Percentiles rank a stretch among this genome's conserved stretches.
phyloP scores from a whole-genome alignment of 768 basidiomycete species.

The Epithele typhae region DNA sequence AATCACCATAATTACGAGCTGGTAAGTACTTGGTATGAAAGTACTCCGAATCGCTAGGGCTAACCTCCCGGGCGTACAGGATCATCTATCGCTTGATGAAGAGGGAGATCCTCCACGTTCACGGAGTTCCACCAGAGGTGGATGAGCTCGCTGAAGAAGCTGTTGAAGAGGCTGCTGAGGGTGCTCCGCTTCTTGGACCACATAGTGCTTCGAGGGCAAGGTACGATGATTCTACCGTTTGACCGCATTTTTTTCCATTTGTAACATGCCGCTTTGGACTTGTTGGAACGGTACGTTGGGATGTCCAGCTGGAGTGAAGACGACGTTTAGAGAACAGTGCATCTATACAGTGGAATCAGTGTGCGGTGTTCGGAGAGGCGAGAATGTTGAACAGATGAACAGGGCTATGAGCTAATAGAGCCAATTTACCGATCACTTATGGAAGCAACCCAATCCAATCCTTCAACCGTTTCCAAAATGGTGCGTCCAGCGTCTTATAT shows the following conservation, averaged over 20 bases:
- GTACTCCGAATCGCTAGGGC: too few relatives aligned
- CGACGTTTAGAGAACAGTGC: slow-evolving; percentile 9
- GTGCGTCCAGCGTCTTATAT: too few relatives aligned
- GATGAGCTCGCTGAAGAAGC: slow-evolving; percentile 57
- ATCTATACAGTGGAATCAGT: too few relatives aligned
- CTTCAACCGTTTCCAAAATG: too few relatives aligned
- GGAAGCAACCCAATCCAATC: too few relatives aligned
- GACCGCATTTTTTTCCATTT: background rate
- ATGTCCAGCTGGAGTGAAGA: too few relatives aligned
- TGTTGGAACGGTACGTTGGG: slow-evolving; percentile 5
- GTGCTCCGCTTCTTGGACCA: slow-evolving; percentile 47
- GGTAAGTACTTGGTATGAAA: slow-evolving; percentile 56
- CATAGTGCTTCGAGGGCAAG: slow-evolving; percentile 7
- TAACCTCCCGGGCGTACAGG: too few relatives aligned
- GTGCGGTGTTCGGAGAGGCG: too few relatives aligned
- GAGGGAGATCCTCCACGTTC: slow-evolving; percentile 52
- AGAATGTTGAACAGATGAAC: too few relatives aligned
- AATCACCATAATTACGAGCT: slow-evolving; percentile 58
- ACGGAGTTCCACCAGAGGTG: slow-evolving; percentile 42
- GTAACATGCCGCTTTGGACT: slow-evolving; percentile 8
- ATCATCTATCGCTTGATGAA: slow-evolving; percentile 62
- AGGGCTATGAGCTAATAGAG: too few relatives aligned
- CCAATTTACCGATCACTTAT: too few relatives aligned
- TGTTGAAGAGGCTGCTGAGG: slow-evolving; percentile 58
- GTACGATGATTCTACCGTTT: slow-evolving; percentile 13